Evolutionary conservation across 164 flowering plant genomes (phyloP).

Genomic region (Vitis rupestris): DNA sequence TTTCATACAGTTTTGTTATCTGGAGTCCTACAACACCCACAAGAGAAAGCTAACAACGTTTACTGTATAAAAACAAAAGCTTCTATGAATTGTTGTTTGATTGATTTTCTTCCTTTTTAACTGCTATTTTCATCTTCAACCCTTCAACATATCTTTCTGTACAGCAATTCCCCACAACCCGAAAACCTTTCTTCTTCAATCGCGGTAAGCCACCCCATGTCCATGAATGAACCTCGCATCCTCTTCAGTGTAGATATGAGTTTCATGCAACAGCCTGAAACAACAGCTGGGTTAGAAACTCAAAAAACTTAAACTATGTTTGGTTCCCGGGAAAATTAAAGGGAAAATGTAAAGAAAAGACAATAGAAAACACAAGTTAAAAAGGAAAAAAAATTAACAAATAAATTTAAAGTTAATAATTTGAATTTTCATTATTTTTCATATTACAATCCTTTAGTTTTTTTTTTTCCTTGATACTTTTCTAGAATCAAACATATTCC

Average conservation of each 20-base stretch:
- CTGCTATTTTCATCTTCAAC: background rate
- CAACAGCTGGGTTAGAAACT: background rate
- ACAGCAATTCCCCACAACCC: conserved; percentile 20
- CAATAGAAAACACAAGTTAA: too few relatives aligned
- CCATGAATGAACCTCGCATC: conserved; percentile 78
- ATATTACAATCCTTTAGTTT: too few relatives aligned
- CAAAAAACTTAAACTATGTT: too few relatives aligned
- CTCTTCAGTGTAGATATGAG: conserved; percentile 83
- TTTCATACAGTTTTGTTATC: background rate
- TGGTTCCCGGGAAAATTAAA: too few relatives aligned
- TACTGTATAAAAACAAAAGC: background rate
- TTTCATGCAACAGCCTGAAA: conserved; percentile 76
- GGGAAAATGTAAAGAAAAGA: too few relatives aligned
- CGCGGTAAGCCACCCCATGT: conserved; percentile 54
- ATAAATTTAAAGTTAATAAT: too few relatives aligned
- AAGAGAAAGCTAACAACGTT: conserved; percentile 6
- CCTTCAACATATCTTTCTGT: conserved; percentile 3
- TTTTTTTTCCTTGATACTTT: background rate
- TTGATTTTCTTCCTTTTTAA: background rate
- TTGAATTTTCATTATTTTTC: too few relatives aligned
- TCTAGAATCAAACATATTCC: background rate
- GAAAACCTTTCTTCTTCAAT: conserved; percentile 17
- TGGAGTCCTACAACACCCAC: conserved; percentile 8
- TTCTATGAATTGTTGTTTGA: conserved; percentile 5
- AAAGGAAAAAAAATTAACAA: too few relatives aligned